Evolutionary conservation across 2,329 filamentous ascomycete genomes (phyloP).

Genomic region (Fusarium transvaalense): DNA sequence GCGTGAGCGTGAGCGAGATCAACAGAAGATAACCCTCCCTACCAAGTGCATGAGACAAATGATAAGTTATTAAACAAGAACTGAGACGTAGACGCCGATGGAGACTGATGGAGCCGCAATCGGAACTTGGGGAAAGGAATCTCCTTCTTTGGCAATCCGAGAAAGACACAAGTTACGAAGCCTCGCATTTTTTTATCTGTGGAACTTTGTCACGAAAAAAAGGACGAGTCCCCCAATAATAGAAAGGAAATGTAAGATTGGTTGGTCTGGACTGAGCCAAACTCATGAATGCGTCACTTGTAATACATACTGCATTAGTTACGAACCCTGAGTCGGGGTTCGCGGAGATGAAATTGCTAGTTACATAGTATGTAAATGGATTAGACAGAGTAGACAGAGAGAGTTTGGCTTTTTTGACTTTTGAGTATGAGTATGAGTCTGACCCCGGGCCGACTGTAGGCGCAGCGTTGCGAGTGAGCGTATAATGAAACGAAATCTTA

Average conservation of each 20-base stretch:
- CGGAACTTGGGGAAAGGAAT: slow-evolving; percentile 17
- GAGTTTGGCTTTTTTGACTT: slow-evolving; percentile 14
- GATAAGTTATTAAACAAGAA: background rate
- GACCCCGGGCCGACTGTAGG: slow-evolving; percentile 31
- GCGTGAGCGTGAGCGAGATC: background rate
- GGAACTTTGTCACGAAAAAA: slow-evolving; percentile 22
- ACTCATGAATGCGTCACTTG: slow-evolving; percentile 12
- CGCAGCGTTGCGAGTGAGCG: background rate
- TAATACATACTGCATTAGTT: slow-evolving; percentile 16
- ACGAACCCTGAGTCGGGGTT: slow-evolving; percentile 17
- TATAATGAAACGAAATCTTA: background rate
- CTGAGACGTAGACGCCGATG: too few relatives aligned
- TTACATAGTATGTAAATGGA: background rate
- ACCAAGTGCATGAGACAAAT: background rate
- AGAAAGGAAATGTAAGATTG: slow-evolving; percentile 6
- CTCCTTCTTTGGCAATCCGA: slow-evolving; percentile 32
- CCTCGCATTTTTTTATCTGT: slow-evolving; percentile 14
- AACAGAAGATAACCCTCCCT: slow-evolving; percentile 9
- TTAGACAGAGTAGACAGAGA: slow-evolving; percentile 7
- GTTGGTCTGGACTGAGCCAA: background rate
- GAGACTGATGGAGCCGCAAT: slow-evolving; percentile 18
- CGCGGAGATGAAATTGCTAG: slow-evolving; percentile 19
- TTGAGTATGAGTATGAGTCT: background rate
- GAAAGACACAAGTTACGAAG: slow-evolving; percentile 23
- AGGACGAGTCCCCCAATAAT: slow-evolving; percentile 4